phyloP scores from a whole-genome alignment of 768 basidiomycete species.

The Tricholomella constricta region DNA sequence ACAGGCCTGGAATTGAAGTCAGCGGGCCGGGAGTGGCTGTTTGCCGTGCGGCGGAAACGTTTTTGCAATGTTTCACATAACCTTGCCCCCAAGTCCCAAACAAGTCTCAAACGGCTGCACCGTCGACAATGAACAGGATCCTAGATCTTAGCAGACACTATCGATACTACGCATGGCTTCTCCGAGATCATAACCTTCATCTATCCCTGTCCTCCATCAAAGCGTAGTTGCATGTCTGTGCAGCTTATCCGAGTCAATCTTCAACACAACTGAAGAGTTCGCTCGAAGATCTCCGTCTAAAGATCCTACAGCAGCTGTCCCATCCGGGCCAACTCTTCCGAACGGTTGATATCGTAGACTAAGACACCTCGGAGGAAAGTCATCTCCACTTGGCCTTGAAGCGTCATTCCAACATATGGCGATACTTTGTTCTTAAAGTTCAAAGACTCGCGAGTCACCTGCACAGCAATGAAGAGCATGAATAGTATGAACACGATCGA shows the following conservation, averaged over 20 bases:
- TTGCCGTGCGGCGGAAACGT: constrained; percentile 9
- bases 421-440: constrained; percentile 95
- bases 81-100: not conserved
- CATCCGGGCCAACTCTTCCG: constrained; percentile 31
- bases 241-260: no score
- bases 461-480: no score
- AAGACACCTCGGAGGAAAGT: constrained; percentile 79
- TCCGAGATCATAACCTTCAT: no score
- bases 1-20: not conserved
- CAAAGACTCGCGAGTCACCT: constrained; percentile 76
- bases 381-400: constrained; percentile 72
- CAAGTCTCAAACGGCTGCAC: no score
- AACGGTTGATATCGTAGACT: constrained; percentile 53
- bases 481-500: not conserved
- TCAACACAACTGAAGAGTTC: no score
- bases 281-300: no score
- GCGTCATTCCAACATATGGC: constrained; percentile 77
- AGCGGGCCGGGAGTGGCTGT: not conserved
- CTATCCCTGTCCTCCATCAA: no score
- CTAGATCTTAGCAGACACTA: no score
- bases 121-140: no score
- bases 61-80: constrained; percentile 12
- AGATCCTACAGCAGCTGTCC: constrained; percentile 40
- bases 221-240: no score
- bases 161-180: no score